A percentile compares a stretch with the other conserved stretches of the same genome.
Evolutionary conservation across 140 eudicot genomes (phyloP).

Genomic region (Anethum foeniculum): DNA sequence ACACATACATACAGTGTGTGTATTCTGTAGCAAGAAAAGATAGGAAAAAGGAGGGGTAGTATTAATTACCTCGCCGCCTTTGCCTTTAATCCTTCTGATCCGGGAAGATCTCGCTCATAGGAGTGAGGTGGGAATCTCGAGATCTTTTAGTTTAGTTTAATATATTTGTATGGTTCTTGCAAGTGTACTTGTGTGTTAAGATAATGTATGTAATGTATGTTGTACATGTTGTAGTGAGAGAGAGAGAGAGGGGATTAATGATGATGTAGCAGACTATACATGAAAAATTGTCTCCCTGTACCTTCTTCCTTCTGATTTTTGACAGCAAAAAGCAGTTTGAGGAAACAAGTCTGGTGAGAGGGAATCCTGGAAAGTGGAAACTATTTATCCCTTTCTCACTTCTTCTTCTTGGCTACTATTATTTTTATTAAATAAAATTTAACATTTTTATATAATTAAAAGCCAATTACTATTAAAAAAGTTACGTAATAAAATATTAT

Average conservation of each 20-base stretch:
- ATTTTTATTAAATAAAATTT: too few species aligned
- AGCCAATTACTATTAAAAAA: too few species aligned
- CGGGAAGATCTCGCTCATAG: slow-evolving; percentile 22
- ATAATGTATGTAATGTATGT: background rate
- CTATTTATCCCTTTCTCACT: too few species aligned
- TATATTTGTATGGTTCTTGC: background rate
- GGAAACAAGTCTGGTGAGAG: background rate
- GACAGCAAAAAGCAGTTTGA: background rate
- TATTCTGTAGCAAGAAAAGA: background rate
- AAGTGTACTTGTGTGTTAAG: background rate
- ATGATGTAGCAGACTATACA: slow-evolving; percentile 2
- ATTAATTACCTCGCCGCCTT: slow-evolving; percentile 37
- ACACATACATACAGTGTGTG: background rate
- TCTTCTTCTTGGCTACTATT: too few species aligned
- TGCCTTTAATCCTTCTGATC: slow-evolving; percentile 26
- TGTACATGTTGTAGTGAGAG: background rate
- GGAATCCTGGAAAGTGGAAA: background rate
- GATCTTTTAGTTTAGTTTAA: slow-evolving; percentile 1
- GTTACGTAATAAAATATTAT: too few species aligned
- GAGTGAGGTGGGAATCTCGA: slow-evolving; percentile 20
- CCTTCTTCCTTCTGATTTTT: background rate
- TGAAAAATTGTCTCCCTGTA: background rate
- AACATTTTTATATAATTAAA: too few species aligned
- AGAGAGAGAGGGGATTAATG: background rate
- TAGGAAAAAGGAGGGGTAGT: background rate